phyloP scores from a whole-genome alignment of 2,329 filamentous ascomycete species.

The Pseudonectria buxi region DNA sequence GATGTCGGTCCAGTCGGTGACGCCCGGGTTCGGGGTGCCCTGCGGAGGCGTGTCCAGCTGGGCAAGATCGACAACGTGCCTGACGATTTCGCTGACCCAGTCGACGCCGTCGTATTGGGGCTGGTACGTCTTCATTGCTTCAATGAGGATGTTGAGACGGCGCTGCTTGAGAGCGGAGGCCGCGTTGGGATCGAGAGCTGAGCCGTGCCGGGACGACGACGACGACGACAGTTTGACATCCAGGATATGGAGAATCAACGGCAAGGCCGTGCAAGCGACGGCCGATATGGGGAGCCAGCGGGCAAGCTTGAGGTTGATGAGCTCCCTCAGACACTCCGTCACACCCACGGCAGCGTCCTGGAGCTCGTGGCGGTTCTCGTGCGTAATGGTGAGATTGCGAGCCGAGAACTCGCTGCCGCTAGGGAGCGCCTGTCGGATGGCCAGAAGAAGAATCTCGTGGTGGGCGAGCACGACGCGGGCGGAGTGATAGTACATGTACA shows the following conservation, averaged over 20 bases:
- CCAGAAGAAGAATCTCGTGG: constrained; percentile 38
- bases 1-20: constrained; percentile 37
- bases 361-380: constrained; percentile 36
- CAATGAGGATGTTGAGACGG: constrained; percentile 37
- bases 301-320: constrained; percentile 37
- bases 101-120: constrained; percentile 40
- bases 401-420: constrained; percentile 20
- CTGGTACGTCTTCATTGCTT: constrained; percentile 40
- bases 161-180: constrained; percentile 35
- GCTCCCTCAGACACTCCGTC: constrained; percentile 40
- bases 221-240: constrained; percentile 28
- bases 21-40: constrained; percentile 13
- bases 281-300: constrained; percentile 42
- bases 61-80: constrained; percentile 36
- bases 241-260: constrained; percentile 27
- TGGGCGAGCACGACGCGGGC: constrained; percentile 37
- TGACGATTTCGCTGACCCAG: constrained; percentile 37
- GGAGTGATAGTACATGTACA: constrained; percentile 48
- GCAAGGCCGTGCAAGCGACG: constrained; percentile 28
- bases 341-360: constrained; percentile 38
- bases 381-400: constrained; percentile 29
- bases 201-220: too few species aligned
- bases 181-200: constrained; percentile 16
- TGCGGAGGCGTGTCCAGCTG: constrained; percentile 26
- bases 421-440: constrained; percentile 32